Conservation (phyloP, 192 early-diverging fungal genomes). For the Cetraspora pellucida region DNA sequence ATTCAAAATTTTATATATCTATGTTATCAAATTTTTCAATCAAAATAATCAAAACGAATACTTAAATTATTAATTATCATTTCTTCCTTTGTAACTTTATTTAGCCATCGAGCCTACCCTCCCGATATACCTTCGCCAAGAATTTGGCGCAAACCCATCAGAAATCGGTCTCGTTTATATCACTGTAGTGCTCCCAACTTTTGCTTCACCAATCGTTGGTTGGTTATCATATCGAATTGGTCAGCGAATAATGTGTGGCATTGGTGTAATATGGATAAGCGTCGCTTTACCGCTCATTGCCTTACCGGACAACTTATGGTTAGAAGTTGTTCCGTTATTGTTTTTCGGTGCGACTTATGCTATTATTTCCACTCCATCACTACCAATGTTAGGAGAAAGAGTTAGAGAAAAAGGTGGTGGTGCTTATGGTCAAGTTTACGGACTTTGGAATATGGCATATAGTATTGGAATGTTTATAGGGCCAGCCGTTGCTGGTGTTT, state of each 20-base stretch:
- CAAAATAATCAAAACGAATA: not conserved
- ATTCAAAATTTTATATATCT: conserved; percentile 20
- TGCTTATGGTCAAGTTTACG: conserved; percentile 64
- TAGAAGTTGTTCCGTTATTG: conserved; percentile 50
- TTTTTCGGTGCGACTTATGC: conserved; percentile 59
- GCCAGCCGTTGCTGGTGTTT: conserved; percentile 64
- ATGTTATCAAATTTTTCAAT: conserved; percentile 26
- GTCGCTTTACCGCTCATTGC: conserved; percentile 48
- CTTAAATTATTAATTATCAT: conserved; percentile 21
- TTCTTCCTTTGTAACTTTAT: conserved; percentile 24
- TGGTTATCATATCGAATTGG: conserved; percentile 52
- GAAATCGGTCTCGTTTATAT: conserved; percentile 64
- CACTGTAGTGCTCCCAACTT: conserved; percentile 69
- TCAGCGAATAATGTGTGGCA: conserved; percentile 46
- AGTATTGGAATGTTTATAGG: conserved; percentile 75
- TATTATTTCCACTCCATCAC: conserved; percentile 60
- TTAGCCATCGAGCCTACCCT: conserved; percentile 59
- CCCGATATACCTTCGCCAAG: conserved; percentile 51
- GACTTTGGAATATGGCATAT: conserved; percentile 77
- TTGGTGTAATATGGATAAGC: conserved; percentile 55
- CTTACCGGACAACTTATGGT: conserved; percentile 39
- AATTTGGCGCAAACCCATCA: conserved; percentile 43
- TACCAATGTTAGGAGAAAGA: conserved; percentile 70
- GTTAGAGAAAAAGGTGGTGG: conserved; percentile 65
- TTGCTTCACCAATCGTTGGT: conserved; percentile 62